Evolutionary conservation across 805 yeast species (phyloP), one percentile per base, ranked within the genome.

Genomic region (Starmera pachycereana): DNA sequence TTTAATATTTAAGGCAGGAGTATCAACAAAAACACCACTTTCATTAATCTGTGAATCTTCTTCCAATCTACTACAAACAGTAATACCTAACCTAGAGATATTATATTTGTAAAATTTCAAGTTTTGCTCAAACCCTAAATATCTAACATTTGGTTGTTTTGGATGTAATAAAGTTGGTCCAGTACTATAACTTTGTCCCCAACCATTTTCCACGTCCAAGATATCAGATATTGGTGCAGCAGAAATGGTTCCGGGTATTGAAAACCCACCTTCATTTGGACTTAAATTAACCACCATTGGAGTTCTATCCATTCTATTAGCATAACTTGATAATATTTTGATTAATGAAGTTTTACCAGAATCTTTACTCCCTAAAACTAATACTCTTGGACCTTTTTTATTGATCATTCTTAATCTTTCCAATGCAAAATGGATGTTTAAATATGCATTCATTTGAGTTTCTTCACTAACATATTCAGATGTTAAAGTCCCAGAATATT

Each of bases 121-220:
- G 56, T 87, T 87, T 11, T 76, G 79, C 1, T 60, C 48, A 39
- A 79, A 69, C 0, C 97, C 98, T 59, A 68, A 87, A 51, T 72
- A 78, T 51, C 82, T 80, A 8, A 83, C 90, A n/a, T 82, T 57
- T 0, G 97, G 97, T 58, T 86, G 94, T 56, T 86, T 85, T n/a
- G 85, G 84, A 56, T 84, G 89, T 46, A 81, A 77, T 44, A 71
- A 65, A 1, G 89, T 77, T 1, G 85, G 76, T 34, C 94, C 92
- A 10, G 85, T 78, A 1, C 88, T 76, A 44, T 78, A 68, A 19
- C 83, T 76, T 37, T 86, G 85, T 45, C 95, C 96, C 66, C 94
- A 82, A 73, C 33, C 72, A 16, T 74, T 71, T 51, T 85, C 90
- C 14, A 84, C 74, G 51, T 92, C 96, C 30, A 89, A 65, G 32